phyloP scores from a whole-genome alignment of 164 flowering plant species.

The Kingdonia uniflora region DNA sequence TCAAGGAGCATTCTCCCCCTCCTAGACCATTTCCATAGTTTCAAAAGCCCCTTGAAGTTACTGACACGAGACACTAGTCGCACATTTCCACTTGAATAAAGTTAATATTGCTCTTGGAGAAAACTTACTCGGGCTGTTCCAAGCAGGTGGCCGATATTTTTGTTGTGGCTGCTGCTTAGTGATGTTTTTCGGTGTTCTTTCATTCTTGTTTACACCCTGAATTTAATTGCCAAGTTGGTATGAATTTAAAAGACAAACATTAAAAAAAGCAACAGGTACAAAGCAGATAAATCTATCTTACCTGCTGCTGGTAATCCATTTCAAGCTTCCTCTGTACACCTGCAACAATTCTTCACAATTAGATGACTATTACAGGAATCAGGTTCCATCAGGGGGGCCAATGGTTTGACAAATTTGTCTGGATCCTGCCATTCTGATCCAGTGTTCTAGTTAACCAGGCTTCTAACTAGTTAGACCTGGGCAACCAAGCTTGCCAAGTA shows the following conservation, averaged over 20 bases:
- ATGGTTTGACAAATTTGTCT: too few relatives aligned
- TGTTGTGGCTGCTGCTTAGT: conserved; percentile 27
- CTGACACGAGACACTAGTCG: too few relatives aligned
- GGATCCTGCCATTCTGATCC: too few relatives aligned
- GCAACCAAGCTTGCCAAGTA: too few relatives aligned
- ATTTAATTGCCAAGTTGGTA: neutral
- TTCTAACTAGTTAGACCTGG: too few relatives aligned
- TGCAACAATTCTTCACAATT: conserved; percentile 17
- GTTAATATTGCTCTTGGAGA: neutral
- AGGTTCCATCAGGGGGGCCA: too few relatives aligned
- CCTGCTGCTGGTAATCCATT: conserved; percentile 44
- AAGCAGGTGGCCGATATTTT: conserved; percentile 50
- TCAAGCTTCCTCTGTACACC: conserved; percentile 82
- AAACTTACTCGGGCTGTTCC: conserved; percentile 40
- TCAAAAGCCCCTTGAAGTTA: too few relatives aligned
- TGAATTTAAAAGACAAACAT: neutral
- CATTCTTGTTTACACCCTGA: conserved; percentile 41
- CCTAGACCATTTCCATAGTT: too few relatives aligned
- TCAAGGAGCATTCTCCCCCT: too few relatives aligned
- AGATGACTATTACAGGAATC: neutral
- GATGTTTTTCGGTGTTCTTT: conserved; percentile 30
- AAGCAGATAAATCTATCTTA: conserved; percentile 4
- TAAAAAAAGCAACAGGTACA: neutral
- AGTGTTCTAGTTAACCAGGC: too few relatives aligned
- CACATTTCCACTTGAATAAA: too few relatives aligned